Base-by-base conservation (phyloP, 192 early-diverging fungal species). In the Backusella tarrabulga region DNA sequence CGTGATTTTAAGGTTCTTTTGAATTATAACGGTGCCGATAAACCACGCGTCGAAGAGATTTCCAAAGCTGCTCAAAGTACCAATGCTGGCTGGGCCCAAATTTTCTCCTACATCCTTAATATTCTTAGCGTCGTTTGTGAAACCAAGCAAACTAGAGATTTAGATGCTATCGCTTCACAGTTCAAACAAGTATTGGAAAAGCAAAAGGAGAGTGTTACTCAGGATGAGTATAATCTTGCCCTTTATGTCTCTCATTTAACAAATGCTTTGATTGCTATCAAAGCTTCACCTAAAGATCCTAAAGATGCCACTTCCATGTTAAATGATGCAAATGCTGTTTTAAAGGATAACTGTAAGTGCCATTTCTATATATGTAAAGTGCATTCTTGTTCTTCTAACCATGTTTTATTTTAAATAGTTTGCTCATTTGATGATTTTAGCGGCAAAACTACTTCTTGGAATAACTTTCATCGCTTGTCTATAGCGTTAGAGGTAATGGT, bases 1-100 rank as follows among this genome's bases (percentile, higher is more conserved):
- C 88, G 95, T 23, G 95, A 96, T 75, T 83, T 89, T 9, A 83
- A 73, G 8, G 90, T 93, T 17, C 87, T 96, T 86, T 77, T 83
- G 42, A 87, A 88, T 75, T 91, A 80, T 82, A 87, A 82, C 40
- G 74, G 85, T 11, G 67, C 73, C 15, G 81, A 76, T 6, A 67
- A 69, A 7, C 46, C 73, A 1, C 73, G 85, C 8, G 72, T 82
- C 17, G 84, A 88, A 72, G 74, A 81, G 40, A 35, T 86, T 21
- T 84, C 81, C 17, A 84, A 85, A 15, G 74, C 84, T 15, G 73
- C 88, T 0, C 26, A 74, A 1, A 84, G 78, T 15, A 77, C 77
- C 46, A 81, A 85, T 56, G 84, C 79, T 75, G 66, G 69, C 15
- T 70, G 29, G 41, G 67, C 70, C 9, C 29, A 38, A 17, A 40